These are phyloP conservation scores for Verticillium tricorpus DNA, from an alignment of 2,329 filamentous ascomycete species.

Conservation along the genomic window DNA sequence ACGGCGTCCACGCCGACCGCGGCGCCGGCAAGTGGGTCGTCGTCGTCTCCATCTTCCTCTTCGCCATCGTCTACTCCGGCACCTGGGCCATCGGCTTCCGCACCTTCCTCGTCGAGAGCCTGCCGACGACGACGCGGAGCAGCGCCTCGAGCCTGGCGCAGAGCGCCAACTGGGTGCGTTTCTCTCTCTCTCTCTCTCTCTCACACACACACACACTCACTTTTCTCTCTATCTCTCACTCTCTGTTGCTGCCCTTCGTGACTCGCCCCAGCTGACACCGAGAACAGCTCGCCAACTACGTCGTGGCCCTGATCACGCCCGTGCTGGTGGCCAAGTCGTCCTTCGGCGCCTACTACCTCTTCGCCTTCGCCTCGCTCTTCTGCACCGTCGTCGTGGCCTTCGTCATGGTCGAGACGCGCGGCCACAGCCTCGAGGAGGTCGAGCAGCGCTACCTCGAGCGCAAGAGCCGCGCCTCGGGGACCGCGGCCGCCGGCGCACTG, in stretches of 20 bases:
- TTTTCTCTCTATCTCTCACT: too few relatives aligned
- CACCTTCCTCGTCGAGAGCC: conserved; percentile 52
- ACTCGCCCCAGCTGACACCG: neutral
- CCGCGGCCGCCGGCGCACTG: neutral
- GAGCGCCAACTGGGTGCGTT: conserved; percentile 43
- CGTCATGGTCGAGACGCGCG: conserved; percentile 39
- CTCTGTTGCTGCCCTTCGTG: too few relatives aligned
- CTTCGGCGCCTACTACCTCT: conserved; percentile 41
- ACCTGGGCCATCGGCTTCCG: conserved; percentile 45
- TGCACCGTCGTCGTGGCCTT: conserved; percentile 29
- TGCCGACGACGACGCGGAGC: conserved; percentile 49
- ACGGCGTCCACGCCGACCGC: conserved; percentile 30
- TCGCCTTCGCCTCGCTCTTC: conserved; percentile 32
- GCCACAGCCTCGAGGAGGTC: conserved; percentile 35
- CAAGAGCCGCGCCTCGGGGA: neutral
- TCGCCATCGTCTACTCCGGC: conserved; percentile 38
- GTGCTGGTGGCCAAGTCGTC: conserved; percentile 31
- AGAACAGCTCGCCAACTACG: conserved; percentile 34
- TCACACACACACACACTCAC: too few relatives aligned
- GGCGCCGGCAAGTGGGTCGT: conserved; percentile 44
- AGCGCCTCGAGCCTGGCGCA: conserved; percentile 50
- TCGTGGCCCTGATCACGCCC: conserved; percentile 40
- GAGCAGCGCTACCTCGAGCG: conserved; percentile 15
- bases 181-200: too few relatives aligned
- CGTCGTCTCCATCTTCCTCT: conserved; percentile 44